phyloP scores from a whole-genome alignment of 495 filamentous ascomycete genomes.

The Pyrenula aspistea region DNA sequence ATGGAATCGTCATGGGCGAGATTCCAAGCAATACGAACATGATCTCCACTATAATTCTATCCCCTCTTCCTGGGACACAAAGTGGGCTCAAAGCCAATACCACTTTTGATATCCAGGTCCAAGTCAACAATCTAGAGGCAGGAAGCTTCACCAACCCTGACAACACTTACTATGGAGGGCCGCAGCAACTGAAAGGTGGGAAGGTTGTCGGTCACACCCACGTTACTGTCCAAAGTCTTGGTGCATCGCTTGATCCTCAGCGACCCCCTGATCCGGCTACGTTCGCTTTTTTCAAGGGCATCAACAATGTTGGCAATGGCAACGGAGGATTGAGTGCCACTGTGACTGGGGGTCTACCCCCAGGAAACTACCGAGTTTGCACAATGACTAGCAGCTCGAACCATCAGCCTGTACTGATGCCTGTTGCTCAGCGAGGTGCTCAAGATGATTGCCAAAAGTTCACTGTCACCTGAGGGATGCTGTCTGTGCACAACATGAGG shows the following conservation, averaged over 20 bases:
- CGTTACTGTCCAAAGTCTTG: slow-evolving; percentile 54
- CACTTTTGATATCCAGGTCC: slow-evolving; percentile 46
- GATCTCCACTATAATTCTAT: slow-evolving; percentile 53
- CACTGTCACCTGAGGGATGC: slow-evolving; percentile 13
- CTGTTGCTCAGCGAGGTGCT: slow-evolving; percentile 42
- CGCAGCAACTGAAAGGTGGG: slow-evolving; percentile 45
- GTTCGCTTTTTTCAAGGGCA: slow-evolving; percentile 68
- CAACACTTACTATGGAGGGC: slow-evolving; percentile 53
- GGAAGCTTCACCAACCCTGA: slow-evolving; percentile 54
- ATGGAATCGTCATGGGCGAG: slow-evolving; percentile 58
- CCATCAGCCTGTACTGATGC: slow-evolving; percentile 70
- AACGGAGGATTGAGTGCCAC: slow-evolving; percentile 40
- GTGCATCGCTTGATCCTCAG: slow-evolving; percentile 33
- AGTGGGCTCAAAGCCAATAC: slow-evolving; percentile 29
- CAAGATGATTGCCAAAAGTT: slow-evolving; percentile 66
- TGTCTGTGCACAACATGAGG: background rate
- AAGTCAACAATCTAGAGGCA: slow-evolving; percentile 45
- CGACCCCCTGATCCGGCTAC: slow-evolving; percentile 40
- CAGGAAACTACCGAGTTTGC: slow-evolving; percentile 57
- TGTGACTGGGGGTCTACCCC: slow-evolving; percentile 49
- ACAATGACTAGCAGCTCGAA: slow-evolving; percentile 56
- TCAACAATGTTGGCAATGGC: slow-evolving; percentile 60
- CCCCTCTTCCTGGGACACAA: slow-evolving; percentile 31
- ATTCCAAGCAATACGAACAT: slow-evolving; percentile 51
- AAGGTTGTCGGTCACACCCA: slow-evolving; percentile 59